Conservation (phyloP, 108 stramenopile genomes). For the Discostella pseudostelligera region DNA sequence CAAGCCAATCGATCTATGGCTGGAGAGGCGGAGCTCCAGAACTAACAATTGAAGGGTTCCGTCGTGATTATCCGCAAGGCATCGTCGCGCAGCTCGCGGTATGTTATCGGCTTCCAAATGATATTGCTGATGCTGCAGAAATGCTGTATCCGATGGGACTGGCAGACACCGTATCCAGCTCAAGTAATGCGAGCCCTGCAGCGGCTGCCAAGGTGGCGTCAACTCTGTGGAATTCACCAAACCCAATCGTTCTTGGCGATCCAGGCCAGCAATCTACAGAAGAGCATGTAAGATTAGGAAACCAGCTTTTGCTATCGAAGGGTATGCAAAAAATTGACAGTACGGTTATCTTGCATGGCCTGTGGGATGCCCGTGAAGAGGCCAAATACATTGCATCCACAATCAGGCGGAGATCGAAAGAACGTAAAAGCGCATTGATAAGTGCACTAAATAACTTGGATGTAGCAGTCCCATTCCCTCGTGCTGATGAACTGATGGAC, state of each 20-base stretch:
- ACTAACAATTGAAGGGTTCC: constrained; percentile 53
- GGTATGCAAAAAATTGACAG: constrained; percentile 39
- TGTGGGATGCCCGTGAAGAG: constrained; percentile 60
- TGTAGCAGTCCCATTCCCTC: not conserved
- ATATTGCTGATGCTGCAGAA: constrained; percentile 50
- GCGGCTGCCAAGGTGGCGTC: constrained; percentile 37
- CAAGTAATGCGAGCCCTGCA: constrained; percentile 48
- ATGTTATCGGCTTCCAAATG: constrained; percentile 52
- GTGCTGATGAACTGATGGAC: constrained; percentile 29
- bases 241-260: not conserved
- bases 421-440: constrained; percentile 32
- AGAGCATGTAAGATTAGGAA: constrained; percentile 29
- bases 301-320: constrained; percentile 41
- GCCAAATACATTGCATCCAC: constrained; percentile 55
- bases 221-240: not conserved
- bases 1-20: constrained; percentile 56
- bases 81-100: constrained; percentile 48
- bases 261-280: not conserved
- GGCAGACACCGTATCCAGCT: not conserved
- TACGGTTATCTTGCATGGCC: constrained; percentile 49
- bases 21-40: constrained; percentile 60
- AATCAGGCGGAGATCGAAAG: constrained; percentile 46
- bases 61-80: constrained; percentile 59
- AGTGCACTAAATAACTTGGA: constrained; percentile 34
- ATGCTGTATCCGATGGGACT: constrained; percentile 28